A percentile compares a stretch with the other conserved stretches of the same genome.
These are phyloP conservation scores for Grosmannia penicillata DNA, from an alignment of 2,329 filamentous ascomycete genomes.

Conservation along the genomic window DNA sequence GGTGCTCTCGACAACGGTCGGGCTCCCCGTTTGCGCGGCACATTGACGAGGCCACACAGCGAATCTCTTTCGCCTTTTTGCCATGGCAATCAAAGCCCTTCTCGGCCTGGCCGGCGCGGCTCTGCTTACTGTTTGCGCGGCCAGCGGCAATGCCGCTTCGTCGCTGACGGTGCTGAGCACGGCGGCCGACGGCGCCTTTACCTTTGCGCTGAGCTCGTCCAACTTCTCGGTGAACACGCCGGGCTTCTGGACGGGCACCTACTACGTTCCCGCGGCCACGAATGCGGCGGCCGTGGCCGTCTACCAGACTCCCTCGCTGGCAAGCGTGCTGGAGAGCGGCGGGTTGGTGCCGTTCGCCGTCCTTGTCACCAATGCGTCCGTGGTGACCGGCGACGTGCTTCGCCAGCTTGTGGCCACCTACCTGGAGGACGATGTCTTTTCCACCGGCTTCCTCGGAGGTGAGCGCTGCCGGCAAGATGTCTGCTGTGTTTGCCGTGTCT, in stretches of 20 bases:
- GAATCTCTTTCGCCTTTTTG: too few relatives aligned
- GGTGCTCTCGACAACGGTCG: too few relatives aligned
- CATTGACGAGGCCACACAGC: too few relatives aligned
- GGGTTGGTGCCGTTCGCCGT: background rate
- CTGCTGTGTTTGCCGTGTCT: background rate
- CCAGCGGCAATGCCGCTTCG: background rate
- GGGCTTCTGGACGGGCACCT: constrained; percentile 1
- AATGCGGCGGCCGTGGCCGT: background rate
- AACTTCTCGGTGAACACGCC: constrained; percentile 2
- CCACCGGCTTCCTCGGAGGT: background rate
- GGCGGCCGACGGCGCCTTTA: background rate
- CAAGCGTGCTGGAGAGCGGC: background rate
- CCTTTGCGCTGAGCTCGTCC: background rate
- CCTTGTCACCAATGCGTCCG: constrained; percentile 1
- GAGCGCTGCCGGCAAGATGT: background rate
- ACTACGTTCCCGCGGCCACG: background rate
- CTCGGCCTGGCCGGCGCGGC: too few relatives aligned
- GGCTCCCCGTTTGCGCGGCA: too few relatives aligned
- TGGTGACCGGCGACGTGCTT: background rate
- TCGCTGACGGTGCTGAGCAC: background rate
- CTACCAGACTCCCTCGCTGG: background rate
- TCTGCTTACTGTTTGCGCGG: too few relatives aligned
- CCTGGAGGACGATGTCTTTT: constrained; percentile 1
- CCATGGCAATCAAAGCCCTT: too few relatives aligned
- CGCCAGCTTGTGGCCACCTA: background rate